phyloP scores from a whole-genome alignment of 2,329 filamentous ascomycete species.

The Curvularia eragrostidis region DNA sequence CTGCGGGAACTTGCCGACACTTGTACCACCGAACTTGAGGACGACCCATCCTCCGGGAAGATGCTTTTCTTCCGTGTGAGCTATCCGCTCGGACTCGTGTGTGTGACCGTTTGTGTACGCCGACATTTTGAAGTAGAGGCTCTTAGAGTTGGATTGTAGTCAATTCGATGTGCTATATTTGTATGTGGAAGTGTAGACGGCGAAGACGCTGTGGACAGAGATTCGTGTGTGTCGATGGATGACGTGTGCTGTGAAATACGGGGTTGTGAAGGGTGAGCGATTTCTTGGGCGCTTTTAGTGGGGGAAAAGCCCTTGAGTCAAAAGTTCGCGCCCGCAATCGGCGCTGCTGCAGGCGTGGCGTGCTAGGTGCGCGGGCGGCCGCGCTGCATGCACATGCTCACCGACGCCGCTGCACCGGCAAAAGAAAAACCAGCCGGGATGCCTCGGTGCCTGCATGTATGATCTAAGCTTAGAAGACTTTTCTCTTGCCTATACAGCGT shows the following conservation, averaged over 20 bases:
- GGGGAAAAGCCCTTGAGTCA: constrained; percentile 23
- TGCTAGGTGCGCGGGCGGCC: not conserved
- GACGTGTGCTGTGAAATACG: constrained; percentile 18
- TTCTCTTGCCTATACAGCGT: not conserved
- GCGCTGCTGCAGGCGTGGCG: constrained; percentile 2
- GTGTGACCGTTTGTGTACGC: constrained; percentile 42
- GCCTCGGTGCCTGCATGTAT: constrained; percentile 4
- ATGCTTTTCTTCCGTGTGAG: constrained; percentile 55
- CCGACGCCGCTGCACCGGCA: not conserved
- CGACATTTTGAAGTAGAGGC: constrained; percentile 31
- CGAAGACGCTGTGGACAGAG: not conserved
- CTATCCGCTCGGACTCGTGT: constrained; percentile 48
- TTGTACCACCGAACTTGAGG: constrained; percentile 95
- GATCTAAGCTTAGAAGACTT: not conserved
- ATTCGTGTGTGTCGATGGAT: not conserved
- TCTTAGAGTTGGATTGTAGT: constrained; percentile 2
- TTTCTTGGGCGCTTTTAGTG: constrained; percentile 14
- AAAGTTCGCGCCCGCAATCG: constrained; percentile 18
- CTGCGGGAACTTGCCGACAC: constrained; percentile 88
- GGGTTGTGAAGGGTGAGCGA: constrained; percentile 16
- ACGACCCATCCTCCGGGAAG: constrained; percentile 74
- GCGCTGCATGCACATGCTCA: not conserved
- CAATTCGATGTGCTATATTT: not conserved
- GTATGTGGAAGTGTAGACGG: not conserved
- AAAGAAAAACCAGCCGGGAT: constrained; percentile 8